Evolutionary conservation across 495 filamentous ascomycete genomes (phyloP).

Genomic region (Niebla homalea): DNA sequence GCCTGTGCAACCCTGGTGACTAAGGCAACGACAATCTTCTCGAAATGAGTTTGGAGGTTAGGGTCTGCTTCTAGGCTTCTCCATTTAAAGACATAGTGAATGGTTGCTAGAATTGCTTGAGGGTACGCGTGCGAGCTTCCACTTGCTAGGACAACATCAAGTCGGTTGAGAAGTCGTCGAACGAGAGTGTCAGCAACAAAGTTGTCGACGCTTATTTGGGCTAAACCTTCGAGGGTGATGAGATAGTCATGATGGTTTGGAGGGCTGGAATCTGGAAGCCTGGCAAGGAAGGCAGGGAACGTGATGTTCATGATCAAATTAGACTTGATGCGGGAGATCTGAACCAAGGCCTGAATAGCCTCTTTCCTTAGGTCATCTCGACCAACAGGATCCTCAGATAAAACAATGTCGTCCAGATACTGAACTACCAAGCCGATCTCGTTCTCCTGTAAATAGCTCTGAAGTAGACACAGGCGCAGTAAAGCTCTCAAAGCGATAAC

Average conservation of each 20-base stretch:
- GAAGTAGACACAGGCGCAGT: constrained; percentile 39
- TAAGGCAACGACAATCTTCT: constrained; percentile 44
- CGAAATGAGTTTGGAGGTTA: constrained; percentile 43
- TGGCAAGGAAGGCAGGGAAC: constrained; percentile 60
- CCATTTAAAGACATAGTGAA: constrained; percentile 51
- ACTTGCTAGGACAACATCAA: constrained; percentile 44
- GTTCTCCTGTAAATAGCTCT: constrained; percentile 46
- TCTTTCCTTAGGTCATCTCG: constrained; percentile 46
- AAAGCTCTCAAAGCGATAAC: constrained; percentile 47
- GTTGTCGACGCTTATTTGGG: constrained; percentile 51
- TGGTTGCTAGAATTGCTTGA: constrained; percentile 45
- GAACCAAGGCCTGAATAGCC: constrained; percentile 49
- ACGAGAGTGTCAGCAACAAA: constrained; percentile 58
- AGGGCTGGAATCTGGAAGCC: constrained; percentile 40
- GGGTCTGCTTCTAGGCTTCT: constrained; percentile 34
- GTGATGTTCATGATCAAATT: constrained; percentile 57
- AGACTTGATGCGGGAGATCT: constrained; percentile 53
- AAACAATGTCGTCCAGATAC: constrained; percentile 50
- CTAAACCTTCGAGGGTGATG: constrained; percentile 52
- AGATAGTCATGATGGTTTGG: constrained; percentile 36
- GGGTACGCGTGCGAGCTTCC: constrained; percentile 41
- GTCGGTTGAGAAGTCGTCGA: constrained; percentile 51
- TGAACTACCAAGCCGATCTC: constrained; percentile 52
- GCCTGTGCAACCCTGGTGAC: constrained; percentile 32
- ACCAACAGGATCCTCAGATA: constrained; percentile 44